Percentiles rank a stretch among this genome's conserved stretches.
These are phyloP conservation scores for Colletotrichum liriopes DNA, from an alignment of 2,329 filamentous ascomycete genomes.

Conservation along the genomic window DNA sequence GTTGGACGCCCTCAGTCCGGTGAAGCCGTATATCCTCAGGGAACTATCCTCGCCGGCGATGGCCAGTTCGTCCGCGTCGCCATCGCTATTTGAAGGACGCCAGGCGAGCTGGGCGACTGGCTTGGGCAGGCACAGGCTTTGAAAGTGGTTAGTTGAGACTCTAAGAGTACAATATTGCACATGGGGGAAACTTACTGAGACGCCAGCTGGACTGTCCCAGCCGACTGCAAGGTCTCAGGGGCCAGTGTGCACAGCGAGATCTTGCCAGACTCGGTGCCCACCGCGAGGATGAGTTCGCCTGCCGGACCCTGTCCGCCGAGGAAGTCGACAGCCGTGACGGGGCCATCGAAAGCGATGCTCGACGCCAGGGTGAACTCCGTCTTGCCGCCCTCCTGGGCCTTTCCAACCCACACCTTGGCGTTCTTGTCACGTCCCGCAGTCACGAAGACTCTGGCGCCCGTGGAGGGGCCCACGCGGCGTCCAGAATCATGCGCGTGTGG, in stretches of 20 bases:
- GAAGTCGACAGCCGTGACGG: slow-evolving; percentile 83
- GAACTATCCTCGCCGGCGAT: slow-evolving; percentile 75
- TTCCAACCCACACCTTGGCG: slow-evolving; percentile 78
- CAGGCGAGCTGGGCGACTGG: slow-evolving; percentile 79
- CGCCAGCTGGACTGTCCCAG: slow-evolving; percentile 52
- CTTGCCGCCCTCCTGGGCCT: slow-evolving; percentile 49
- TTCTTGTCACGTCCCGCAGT: slow-evolving; percentile 93
- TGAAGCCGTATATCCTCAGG: slow-evolving; percentile 69
- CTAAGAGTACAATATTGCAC: neutral
- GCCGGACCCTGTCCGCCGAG: slow-evolving; percentile 53
- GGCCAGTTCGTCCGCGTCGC: slow-evolving; percentile 56
- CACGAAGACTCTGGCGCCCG: slow-evolving; percentile 72
- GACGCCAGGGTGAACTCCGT: slow-evolving; percentile 66
- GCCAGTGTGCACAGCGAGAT: slow-evolving; percentile 62
- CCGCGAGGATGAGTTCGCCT: slow-evolving; percentile 63
- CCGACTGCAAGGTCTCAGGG: slow-evolving; percentile 56
- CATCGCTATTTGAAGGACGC: slow-evolving; percentile 64
- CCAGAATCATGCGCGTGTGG: slow-evolving; percentile 93
- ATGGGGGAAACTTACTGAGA: slow-evolving; percentile 55
- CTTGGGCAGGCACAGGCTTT: slow-evolving; percentile 72
- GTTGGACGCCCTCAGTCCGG: neutral
- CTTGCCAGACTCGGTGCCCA: slow-evolving; percentile 71
- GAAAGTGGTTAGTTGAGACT: slow-evolving; percentile 39
- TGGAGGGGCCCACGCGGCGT: slow-evolving; percentile 83
- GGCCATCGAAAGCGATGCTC: slow-evolving; percentile 68